Base-by-base conservation (phyloP, 169 alveolate species). In the Plasmodium blacklocki region DNA sequence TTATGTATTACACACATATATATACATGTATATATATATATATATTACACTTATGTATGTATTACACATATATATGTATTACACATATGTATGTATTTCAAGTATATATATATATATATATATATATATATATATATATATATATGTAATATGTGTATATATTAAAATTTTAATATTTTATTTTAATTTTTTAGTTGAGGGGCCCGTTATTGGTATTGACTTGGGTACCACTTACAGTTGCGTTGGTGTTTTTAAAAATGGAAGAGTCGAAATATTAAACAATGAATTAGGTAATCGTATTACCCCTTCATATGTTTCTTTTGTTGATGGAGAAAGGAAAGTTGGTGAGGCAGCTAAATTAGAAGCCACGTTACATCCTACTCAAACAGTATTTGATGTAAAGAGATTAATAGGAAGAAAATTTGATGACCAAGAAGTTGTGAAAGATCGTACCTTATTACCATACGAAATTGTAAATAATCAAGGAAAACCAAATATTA, bases 321-420 rank as follows among this genome's bases (percentile, higher is more conserved):
- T 97, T 94, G 97, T 98, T 47, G 99, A 97, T 32, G 99, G 97
- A 60, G 98, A 97, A 59, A 93, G 99, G 66, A 93, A 97, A 32
- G 96, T 98, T 47, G 99, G 99, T 14, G 99, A 98, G 76, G 98
- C 99, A 64, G 99, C 99, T 2, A 98, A 98, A 94, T 97, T 97
- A 89, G 98, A 98, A 93, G 99, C 99, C 9, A 97, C 99, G 26
- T 94, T 97, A 88, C 97, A 99, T 93, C 99, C 99, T 32, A 91
- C 97, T 14, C 98, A 98, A 93, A 98, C 99, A 9, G 95, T 98
- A 74, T 99, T 97, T 93, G 99, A 97, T 93, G 99, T 98, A 43
- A 98, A 99, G 96, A 96, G 99, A 89, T 95, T 99, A 66, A 98
- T 99, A 54, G 99, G 99, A 4, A 96, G 99, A 54, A 98, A 98